Evolutionary conservation across 2,329 filamentous ascomycete genomes (phyloP).

Genomic region (Calonectria honghensis): DNA sequence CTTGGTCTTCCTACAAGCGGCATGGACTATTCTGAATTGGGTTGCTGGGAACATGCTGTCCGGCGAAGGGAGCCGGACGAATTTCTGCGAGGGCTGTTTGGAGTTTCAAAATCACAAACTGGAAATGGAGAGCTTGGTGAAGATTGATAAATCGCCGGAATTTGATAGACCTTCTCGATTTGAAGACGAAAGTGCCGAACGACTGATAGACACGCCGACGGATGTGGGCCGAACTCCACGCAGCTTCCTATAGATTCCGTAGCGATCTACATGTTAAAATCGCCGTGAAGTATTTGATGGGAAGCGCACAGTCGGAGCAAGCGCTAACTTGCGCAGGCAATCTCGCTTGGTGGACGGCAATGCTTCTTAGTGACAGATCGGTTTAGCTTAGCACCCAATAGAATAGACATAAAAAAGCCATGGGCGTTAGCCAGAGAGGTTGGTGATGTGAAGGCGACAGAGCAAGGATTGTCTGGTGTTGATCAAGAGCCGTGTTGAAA

Average conservation of each 20-base stretch:
- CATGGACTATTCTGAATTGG: not conserved
- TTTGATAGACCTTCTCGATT: not conserved
- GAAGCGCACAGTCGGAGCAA: not conserved
- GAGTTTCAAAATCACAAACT: not conserved
- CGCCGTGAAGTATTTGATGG: not conserved
- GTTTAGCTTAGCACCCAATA: no score
- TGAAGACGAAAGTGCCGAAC: not conserved
- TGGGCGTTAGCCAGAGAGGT: no score
- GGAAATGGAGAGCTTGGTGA: not conserved
- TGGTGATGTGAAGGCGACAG: no score
- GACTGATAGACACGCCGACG: not conserved
- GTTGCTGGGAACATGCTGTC: not conserved
- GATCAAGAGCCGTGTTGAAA: no score
- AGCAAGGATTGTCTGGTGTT: no score
- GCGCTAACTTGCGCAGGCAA: not conserved
- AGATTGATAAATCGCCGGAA: not conserved
- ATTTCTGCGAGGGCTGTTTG: not conserved
- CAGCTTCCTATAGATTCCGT: not conserved
- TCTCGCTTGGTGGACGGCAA: not conserved
- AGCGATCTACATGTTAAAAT: not conserved
- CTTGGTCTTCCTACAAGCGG: not conserved
- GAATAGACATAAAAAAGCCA: no score
- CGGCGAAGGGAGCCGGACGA: not conserved
- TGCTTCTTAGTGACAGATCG: no score
- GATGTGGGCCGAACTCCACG: not conserved